phyloP scores from a whole-genome alignment of 2,329 filamentous ascomycete genomes.

The Davidsoniella virescens region DNA sequence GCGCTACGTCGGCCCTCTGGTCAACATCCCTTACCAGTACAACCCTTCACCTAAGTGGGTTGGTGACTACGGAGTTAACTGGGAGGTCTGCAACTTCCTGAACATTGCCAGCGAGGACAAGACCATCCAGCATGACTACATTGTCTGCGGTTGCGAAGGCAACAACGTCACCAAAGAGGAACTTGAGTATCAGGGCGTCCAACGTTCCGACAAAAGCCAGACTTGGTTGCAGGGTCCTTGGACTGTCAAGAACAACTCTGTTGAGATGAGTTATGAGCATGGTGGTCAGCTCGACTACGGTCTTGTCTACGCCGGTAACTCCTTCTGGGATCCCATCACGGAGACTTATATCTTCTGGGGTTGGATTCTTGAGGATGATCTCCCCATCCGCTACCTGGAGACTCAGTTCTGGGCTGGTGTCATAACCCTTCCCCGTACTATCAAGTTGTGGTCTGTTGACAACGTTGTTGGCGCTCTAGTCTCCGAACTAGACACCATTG shows the following conservation, averaged over 20 bases:
- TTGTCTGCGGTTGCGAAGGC: constrained; percentile 10
- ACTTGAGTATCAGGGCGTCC: too few relatives aligned
- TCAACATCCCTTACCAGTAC: constrained; percentile 5
- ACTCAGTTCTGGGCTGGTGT: constrained; percentile 10
- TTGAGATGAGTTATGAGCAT: constrained; percentile 6
- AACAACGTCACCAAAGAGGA: not conserved
- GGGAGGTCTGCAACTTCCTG: constrained; percentile 12
- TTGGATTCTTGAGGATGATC: constrained; percentile 9
- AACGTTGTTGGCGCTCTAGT: constrained; percentile 7
- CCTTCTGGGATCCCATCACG: constrained; percentile 14
- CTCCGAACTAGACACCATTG: constrained; percentile 5
- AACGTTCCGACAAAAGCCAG: constrained; percentile 5
- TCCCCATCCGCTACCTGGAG: constrained; percentile 4
- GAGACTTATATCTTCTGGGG: constrained; percentile 5
- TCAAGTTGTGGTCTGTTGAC: constrained; percentile 7
- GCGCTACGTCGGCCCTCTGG: constrained; percentile 14
- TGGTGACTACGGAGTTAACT: constrained; percentile 9
- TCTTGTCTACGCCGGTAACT: constrained; percentile 15
- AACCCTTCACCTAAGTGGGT: constrained; percentile 9
- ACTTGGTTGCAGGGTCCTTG: constrained; percentile 7
- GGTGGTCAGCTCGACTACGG: constrained; percentile 15
- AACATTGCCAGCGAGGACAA: constrained; percentile 1
- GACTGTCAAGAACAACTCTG: not conserved
- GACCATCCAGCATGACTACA: constrained; percentile 3
- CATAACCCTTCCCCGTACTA: constrained; percentile 7